Percentiles rank a stretch among this genome's conserved stretches.
Evolutionary conservation across 805 yeast species (phyloP).

Genomic region (Kluyveromyces aestuarii): DNA sequence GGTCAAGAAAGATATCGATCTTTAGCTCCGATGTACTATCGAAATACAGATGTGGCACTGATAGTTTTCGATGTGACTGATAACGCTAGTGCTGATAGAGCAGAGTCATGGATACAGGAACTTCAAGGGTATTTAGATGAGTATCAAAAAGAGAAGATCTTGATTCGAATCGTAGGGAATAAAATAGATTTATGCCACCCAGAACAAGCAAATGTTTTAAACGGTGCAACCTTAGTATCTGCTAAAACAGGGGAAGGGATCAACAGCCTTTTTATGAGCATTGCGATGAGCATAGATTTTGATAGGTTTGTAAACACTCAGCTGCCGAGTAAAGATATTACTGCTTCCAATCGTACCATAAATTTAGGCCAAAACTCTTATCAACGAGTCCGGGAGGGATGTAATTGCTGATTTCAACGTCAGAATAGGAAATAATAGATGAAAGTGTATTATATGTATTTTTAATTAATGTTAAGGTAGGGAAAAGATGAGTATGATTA

Average conservation of each 20-base stretch:
- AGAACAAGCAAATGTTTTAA: slow-evolving; percentile 32
- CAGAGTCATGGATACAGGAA: slow-evolving; percentile 72
- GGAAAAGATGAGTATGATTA: slow-evolving; percentile 5
- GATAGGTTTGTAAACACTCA: slow-evolving; percentile 12
- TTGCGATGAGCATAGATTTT: slow-evolving; percentile 34
- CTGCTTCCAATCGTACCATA: background rate
- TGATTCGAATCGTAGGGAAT: slow-evolving; percentile 70
- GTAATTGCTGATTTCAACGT: background rate
- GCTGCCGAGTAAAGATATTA: background rate
- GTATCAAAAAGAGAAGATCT: slow-evolving; percentile 50
- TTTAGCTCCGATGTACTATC: slow-evolving; percentile 74
- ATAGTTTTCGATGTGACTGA: slow-evolving; percentile 72
- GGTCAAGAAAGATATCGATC: slow-evolving; percentile 77
- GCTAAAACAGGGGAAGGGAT: slow-evolving; percentile 48
- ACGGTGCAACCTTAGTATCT: slow-evolving; percentile 38
- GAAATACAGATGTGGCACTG: slow-evolving; percentile 73
- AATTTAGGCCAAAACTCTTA: background rate
- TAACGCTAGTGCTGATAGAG: slow-evolving; percentile 52
- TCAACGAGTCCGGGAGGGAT: background rate
- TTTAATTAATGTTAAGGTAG: background rate
- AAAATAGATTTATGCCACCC: slow-evolving; percentile 50
- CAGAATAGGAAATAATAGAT: slow-evolving; percentile 7
- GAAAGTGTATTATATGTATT: slow-evolving; percentile 1
- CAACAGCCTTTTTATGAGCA: slow-evolving; percentile 34
- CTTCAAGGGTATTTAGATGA: slow-evolving; percentile 32